Evolutionary conservation across 257 asterid species (phyloP), one percentile per base, ranked within the genome.

Genomic region (Gentiana dahurica): DNA sequence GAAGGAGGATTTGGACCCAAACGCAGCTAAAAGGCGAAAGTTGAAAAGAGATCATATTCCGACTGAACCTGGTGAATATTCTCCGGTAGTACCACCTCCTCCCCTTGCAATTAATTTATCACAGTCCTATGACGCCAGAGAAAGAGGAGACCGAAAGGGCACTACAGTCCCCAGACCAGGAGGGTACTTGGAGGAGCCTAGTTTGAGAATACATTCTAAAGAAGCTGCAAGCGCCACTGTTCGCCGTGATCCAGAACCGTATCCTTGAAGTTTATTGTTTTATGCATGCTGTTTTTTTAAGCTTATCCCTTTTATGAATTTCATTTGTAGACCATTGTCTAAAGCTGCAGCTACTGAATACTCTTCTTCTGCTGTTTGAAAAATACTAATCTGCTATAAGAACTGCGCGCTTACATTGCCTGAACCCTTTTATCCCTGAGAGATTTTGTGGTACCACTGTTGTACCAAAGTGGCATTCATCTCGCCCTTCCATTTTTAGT

Each of bases 61-160:
- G 6, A 68, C 91, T 47, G 97, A 92, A 77, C 94, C 92, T 59
- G 99, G 99, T 33, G 99, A 92, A 63, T 92, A 79, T 81, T 74
- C 82, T 58, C 94, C 95, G 43, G 73, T 79, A 1, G 74, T 73
- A 49, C 79, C 86, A 41, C 60, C 83, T 34, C 82, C 90, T 51
- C 71, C 80, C 50, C 73, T 80, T 51, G 71, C 95, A 60, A 65
- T 79, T 48, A 84, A 68, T 68, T 60, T 76, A 68, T 68, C 78
- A 1, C 88, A 80, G 60, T 51, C 92, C 2, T 81, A 79, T 59
- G 98, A 89, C 64, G 82, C 77, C 67, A 80, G 95, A 72, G 98
- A 91, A 47, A 70, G 95, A 68, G 83, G 78, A 54, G 98, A 91
- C 55, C 92, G 94, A 35, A 92, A 88, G 68, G 94, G 85, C 38